These are phyloP conservation scores for Diaporthe vaccinii DNA, from an alignment of 2,329 filamentous ascomycete species.

Conservation along the genomic window DNA sequence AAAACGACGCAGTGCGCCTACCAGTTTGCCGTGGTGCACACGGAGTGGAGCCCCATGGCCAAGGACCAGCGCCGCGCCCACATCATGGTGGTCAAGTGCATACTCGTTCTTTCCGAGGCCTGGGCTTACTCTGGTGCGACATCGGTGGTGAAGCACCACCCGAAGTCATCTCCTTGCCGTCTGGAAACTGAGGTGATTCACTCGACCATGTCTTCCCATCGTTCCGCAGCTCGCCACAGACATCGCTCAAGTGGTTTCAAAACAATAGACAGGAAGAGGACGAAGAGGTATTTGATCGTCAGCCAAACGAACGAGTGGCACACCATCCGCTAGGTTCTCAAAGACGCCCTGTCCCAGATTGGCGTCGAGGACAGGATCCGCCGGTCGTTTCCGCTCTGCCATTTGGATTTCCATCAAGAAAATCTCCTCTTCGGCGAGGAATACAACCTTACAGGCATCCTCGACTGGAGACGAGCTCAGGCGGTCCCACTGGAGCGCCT, in stretches of 20 bases:
- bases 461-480: slow-evolving; percentile 54
- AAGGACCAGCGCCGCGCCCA: no score
- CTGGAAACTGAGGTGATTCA: background rate
- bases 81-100: no score
- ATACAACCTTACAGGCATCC: slow-evolving; percentile 53
- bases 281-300: no score
- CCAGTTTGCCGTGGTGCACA: no score
- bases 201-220: no score
- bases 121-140: background rate
- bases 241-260: background rate
- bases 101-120: background rate
- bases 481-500: slow-evolving; percentile 44
- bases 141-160: background rate
- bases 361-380: slow-evolving; percentile 34
- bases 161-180: background rate
- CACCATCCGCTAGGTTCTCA: background rate
- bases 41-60: no score
- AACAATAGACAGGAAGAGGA: background rate
- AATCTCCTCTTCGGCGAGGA: slow-evolving; percentile 58
- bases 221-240: background rate
- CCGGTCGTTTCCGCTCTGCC: slow-evolving; percentile 54
- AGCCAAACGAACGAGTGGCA: background rate
- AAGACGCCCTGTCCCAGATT: background rate
- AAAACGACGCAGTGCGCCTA: no score
- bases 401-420: slow-evolving; percentile 52